These are phyloP conservation scores for Pisolithus orientalis DNA, from an alignment of 768 basidiomycete genomes.

Conservation along the genomic window DNA sequence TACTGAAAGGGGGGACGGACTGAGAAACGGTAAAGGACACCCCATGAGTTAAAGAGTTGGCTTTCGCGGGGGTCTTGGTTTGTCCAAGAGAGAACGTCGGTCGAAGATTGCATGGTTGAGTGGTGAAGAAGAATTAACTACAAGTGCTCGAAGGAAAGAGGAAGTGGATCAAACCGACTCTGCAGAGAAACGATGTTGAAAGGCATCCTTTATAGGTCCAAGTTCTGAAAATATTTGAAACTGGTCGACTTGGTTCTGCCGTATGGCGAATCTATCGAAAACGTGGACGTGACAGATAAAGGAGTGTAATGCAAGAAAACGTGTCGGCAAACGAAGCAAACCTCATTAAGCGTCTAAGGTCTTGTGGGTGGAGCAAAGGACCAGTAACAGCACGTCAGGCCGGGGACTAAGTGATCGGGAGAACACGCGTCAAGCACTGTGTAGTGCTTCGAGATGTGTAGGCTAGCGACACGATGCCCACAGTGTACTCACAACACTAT, in stretches of 20 bases:
- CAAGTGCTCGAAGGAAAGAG: slow-evolving; percentile 24
- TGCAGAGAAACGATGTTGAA: slow-evolving; percentile 10
- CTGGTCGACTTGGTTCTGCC: slow-evolving; percentile 38
- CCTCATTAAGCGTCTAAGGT: slow-evolving; percentile 49
- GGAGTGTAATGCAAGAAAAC: slow-evolving; percentile 62
- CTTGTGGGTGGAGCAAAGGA: slow-evolving; percentile 68
- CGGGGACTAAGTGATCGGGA: slow-evolving; percentile 62
- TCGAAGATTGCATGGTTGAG: slow-evolving; percentile 40
- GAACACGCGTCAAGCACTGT: slow-evolving; percentile 60
- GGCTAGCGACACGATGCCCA: slow-evolving; percentile 25
- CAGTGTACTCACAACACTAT: slow-evolving; percentile 23
- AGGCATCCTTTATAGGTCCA: slow-evolving; percentile 48
- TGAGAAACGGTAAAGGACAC: slow-evolving; percentile 75
- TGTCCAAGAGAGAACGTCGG: slow-evolving; percentile 81
- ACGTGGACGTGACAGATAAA: slow-evolving; percentile 77
- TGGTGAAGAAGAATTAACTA: slow-evolving; percentile 30
- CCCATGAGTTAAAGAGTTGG: slow-evolving; percentile 75
- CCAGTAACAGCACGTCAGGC: slow-evolving; percentile 49
- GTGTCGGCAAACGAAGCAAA: slow-evolving; percentile 64
- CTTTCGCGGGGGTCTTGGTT: slow-evolving; percentile 83
- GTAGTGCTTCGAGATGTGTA: slow-evolving; percentile 34
- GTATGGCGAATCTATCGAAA: slow-evolving; percentile 62
- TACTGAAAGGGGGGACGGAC: slow-evolving; percentile 30
- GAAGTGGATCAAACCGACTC: slow-evolving; percentile 24
- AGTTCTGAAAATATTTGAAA: slow-evolving; percentile 39